These are phyloP conservation scores for Verbena officinalis DNA, from an alignment of 257 asterid species.

Conservation along the genomic window DNA sequence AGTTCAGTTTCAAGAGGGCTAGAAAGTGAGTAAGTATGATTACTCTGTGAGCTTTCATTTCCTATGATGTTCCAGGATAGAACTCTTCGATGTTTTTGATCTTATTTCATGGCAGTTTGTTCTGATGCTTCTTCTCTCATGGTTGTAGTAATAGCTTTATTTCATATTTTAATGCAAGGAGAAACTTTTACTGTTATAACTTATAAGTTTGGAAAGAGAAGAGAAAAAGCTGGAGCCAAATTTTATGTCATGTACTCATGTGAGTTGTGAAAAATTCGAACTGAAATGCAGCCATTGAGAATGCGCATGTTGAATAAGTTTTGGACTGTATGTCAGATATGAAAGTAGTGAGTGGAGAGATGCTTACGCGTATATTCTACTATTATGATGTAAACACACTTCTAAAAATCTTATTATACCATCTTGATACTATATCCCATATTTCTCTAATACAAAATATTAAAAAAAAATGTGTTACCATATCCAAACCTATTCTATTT, in stretches of 20 bases:
- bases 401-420: no score
- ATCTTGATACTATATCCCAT: no score
- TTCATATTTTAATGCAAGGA: neutral
- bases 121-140: conserved; percentile 1
- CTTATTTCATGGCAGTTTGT: neutral
- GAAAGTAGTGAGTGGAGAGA: neutral
- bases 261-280: no score
- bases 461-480: no score
- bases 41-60: conserved; percentile 2
- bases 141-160: conserved; percentile 9
- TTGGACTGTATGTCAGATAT: neutral
- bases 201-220: neutral
- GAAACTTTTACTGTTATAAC: neutral
- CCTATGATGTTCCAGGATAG: neutral
- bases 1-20: no score
- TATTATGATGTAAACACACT: no score
- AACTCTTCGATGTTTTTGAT: neutral
- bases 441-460: no score
- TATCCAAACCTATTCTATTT: no score
- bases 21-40: no score
- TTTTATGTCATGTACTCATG: neutral
- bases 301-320: neutral
- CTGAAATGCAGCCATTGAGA: no score
- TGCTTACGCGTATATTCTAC: neutral
- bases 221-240: neutral